These are phyloP conservation scores for Geotrichum reessii DNA, from an alignment of 1,139 yeast genomes.

Conservation along the genomic window DNA sequence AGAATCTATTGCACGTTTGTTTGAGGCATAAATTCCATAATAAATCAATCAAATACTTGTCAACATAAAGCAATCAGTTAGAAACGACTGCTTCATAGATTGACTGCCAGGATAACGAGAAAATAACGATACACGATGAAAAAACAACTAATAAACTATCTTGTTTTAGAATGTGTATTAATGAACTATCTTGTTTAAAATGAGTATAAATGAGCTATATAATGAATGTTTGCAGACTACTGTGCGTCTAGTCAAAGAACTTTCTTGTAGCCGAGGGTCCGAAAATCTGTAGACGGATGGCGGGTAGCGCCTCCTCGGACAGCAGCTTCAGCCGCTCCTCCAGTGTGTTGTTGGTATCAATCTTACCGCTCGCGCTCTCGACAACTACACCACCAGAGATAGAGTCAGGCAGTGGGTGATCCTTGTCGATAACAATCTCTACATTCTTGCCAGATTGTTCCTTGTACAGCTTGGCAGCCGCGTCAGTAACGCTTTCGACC, in stretches of 20 bases:
- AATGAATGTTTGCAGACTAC: not conserved
- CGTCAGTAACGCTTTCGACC: slow-evolving; percentile 57
- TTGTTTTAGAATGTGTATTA: not conserved
- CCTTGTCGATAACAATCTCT: slow-evolving; percentile 47
- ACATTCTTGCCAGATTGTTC: slow-evolving; percentile 38
- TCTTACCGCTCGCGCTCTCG: slow-evolving; percentile 67
- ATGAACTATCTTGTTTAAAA: not conserved
- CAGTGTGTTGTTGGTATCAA: slow-evolving; percentile 84
- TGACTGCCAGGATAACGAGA: not conserved
- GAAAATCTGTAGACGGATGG: slow-evolving; percentile 42
- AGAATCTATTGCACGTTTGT: slow-evolving; percentile 20
- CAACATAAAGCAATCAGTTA: not conserved
- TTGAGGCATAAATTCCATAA: slow-evolving; percentile 1
- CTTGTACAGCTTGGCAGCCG: slow-evolving; percentile 60
- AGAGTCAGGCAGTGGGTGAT: slow-evolving; percentile 51
- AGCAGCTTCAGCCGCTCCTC: slow-evolving; percentile 86
- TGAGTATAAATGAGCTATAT: not conserved
- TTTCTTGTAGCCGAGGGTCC: slow-evolving; percentile 10
- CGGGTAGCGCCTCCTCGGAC: slow-evolving; percentile 83
- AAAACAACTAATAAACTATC: not conserved
- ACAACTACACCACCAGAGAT: slow-evolving; percentile 82
- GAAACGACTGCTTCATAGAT: too few species aligned
- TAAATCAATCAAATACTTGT: not conserved
- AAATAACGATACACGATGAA: not conserved
- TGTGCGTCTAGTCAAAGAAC: slow-evolving; percentile 4